Evolutionary conservation across 345 rosid species (phyloP).

Genomic region (Salix brachista): DNA sequence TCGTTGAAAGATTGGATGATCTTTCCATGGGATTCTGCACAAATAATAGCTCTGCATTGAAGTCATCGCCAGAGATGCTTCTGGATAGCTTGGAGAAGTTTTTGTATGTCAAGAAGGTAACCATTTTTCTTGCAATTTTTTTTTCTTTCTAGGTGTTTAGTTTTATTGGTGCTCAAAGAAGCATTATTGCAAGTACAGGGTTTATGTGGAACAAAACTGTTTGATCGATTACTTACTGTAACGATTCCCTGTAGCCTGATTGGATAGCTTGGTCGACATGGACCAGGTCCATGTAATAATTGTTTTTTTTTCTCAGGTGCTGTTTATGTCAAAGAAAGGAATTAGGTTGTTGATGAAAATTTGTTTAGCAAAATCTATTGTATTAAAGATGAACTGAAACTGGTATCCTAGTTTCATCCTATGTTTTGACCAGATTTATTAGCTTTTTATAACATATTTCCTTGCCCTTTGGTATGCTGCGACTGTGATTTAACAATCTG

Average conservation of each 20-base stretch:
- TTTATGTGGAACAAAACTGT: background rate
- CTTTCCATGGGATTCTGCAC: conserved; percentile 62
- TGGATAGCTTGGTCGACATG: background rate
- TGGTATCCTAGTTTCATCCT: background rate
- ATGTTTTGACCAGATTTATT: background rate
- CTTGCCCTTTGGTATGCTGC: background rate
- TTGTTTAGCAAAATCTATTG: background rate
- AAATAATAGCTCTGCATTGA: conserved; percentile 25
- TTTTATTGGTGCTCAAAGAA: too few species aligned
- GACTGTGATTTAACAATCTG: background rate
- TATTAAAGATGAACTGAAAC: background rate
- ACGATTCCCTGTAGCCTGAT: background rate
- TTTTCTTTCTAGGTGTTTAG: background rate
- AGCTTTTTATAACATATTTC: background rate
- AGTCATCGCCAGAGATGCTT: conserved; percentile 38
- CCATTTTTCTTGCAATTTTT: background rate
- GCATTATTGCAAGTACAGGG: background rate
- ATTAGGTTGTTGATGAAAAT: background rate
- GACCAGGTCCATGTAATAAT: background rate
- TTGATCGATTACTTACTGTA: background rate
- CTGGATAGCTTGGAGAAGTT: conserved; percentile 51
- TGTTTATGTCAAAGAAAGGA: background rate
- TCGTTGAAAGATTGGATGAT: conserved; percentile 48
- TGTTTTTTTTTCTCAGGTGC: background rate
- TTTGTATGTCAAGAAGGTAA: conserved; percentile 49